phyloP scores from a whole-genome alignment of 345 rosid genomes.

The Streptanthus diversifolius region DNA sequence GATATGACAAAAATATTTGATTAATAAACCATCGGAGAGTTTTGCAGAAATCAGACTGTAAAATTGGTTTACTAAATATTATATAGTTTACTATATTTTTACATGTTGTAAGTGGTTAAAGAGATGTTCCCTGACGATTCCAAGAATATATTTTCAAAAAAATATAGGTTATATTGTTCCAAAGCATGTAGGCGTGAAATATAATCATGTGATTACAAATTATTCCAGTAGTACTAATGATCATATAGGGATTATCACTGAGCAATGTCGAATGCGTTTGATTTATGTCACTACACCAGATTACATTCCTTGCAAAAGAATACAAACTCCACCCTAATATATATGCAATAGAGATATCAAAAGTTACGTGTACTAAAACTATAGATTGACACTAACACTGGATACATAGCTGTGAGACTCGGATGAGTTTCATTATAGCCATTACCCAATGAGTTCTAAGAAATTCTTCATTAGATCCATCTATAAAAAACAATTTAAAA shows the following conservation, averaged over 20 bases:
- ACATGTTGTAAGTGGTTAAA: no score
- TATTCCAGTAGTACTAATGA: constrained; percentile 74
- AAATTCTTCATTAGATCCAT: no score
- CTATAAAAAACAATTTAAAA: no score
- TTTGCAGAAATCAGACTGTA: no score
- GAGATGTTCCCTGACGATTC: no score
- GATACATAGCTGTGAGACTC: constrained; percentile 86
- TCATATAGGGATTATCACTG: constrained; percentile 71
- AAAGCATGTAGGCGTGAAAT: not conserved
- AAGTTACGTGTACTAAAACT: not conserved
- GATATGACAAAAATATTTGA: no score
- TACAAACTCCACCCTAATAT: not conserved
- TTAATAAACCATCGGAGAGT: no score
- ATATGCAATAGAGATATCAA: constrained; percentile 6
- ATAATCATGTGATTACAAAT: not conserved
- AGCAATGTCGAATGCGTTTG: constrained; percentile 95
- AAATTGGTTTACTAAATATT: no score
- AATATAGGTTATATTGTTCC: not conserved
- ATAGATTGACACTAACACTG: constrained; percentile 94
- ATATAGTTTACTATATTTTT: no score
- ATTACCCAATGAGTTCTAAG: no score
- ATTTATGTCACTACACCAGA: constrained; percentile 81
- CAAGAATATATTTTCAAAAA: not conserved
- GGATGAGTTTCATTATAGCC: constrained; percentile 98
- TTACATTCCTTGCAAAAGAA: constrained; percentile 82